Percentiles rank a stretch among this genome's conserved stretches.
Evolutionary conservation across 106 monocot genomes (phyloP).

Genomic region (Apostasia shenzhenica): DNA sequence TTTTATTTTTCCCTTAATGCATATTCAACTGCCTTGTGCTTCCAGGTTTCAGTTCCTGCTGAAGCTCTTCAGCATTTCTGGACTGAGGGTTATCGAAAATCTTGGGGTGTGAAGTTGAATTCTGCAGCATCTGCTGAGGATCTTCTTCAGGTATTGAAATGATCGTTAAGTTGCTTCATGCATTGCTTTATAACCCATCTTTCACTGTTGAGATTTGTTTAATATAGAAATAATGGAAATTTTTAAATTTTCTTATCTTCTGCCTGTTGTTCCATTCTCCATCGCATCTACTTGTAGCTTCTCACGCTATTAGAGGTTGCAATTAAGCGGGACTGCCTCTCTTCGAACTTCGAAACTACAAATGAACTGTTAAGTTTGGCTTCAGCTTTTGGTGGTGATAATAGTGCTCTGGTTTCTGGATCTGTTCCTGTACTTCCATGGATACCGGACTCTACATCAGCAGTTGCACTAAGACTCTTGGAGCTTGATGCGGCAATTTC

Average conservation of each 20-base stretch:
- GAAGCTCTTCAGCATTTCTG: conserved; percentile 87
- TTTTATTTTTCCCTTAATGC: not conserved
- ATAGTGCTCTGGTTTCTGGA: conserved; percentile 19
- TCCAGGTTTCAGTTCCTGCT: conserved; percentile 76
- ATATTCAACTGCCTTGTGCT: conserved; percentile 7
- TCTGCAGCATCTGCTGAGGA: conserved; percentile 65
- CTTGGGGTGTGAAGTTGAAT: conserved; percentile 80
- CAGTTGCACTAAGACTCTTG: conserved; percentile 72
- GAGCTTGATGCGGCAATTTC: conserved; percentile 84
- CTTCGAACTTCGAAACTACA: conserved; percentile 81
- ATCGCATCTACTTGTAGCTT: conserved; percentile 40
- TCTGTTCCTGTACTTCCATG: conserved; percentile 75
- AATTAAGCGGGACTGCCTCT: conserved; percentile 56
- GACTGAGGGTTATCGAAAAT: conserved; percentile 80
- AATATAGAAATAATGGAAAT: too few relatives aligned
- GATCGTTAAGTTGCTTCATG: not conserved
- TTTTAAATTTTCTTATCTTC: not conserved
- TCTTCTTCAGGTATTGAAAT: conserved; percentile 57
- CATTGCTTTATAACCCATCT: not conserved
- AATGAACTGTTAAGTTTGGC: conserved; percentile 47
- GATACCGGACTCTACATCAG: conserved; percentile 65
- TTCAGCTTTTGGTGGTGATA: conserved; percentile 8
- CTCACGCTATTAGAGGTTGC: conserved; percentile 76
- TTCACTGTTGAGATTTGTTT: not conserved
- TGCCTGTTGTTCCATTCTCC: not conserved